These are phyloP conservation scores for Fallopia convolvulus DNA, from an alignment of 148 eudicot genomes.

Conservation along the genomic window DNA sequence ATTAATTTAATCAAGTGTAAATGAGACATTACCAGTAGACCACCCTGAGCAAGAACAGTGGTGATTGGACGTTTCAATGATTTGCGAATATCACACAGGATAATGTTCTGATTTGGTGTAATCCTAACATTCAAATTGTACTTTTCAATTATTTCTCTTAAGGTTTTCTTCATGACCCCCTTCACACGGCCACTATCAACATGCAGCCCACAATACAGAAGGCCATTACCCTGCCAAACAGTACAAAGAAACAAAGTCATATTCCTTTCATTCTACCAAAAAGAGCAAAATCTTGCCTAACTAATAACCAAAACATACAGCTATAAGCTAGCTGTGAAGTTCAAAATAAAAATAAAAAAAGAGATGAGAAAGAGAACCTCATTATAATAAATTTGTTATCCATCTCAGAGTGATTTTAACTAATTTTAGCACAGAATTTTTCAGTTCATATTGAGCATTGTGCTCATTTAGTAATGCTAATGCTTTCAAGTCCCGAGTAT, in stretches of 20 bases:
- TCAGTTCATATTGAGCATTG: background rate
- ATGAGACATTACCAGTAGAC: conserved; percentile 53
- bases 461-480: background rate
- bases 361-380: background rate
- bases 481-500: too few species aligned
- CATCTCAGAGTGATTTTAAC: background rate
- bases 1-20: background rate
- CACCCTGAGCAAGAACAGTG: conserved; percentile 81
- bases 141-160: conserved; percentile 83
- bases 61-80: conserved; percentile 76
- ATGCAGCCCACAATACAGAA: conserved; percentile 82
- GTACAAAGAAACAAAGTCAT: background rate
- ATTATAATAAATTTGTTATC: background rate
- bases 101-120: conserved; percentile 88
- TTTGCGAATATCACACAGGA: conserved; percentile 62
- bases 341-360: background rate
- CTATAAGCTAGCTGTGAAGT: background rate
- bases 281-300: background rate
- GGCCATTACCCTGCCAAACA: conserved; percentile 72
- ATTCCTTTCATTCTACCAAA: background rate
- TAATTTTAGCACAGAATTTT: background rate
- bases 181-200: conserved; percentile 87
- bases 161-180: conserved; percentile 71
- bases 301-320: background rate
- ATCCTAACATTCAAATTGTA: conserved; percentile 90